phyloP scores from a whole-genome alignment of 495 filamentous ascomycete species.

The Daldinia loculata region DNA sequence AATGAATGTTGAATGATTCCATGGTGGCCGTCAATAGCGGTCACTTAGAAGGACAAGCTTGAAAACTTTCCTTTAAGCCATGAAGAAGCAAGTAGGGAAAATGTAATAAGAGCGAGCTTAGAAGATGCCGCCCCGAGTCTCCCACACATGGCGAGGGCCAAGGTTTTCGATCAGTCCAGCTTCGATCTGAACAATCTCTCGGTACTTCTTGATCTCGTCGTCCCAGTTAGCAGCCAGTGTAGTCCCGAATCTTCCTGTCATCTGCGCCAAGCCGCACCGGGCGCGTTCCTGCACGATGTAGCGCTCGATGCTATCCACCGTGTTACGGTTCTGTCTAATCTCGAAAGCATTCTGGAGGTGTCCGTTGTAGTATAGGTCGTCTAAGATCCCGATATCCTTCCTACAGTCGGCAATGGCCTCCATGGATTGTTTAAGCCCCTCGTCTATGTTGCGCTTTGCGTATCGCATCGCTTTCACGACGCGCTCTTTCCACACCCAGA shows the following conservation, averaged over 20 bases:
- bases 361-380: neutral
- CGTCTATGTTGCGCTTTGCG: neutral
- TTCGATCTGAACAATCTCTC: neutral
- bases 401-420: neutral
- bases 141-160: constrained; percentile 6
- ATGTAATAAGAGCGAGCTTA: neutral
- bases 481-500: constrained; percentile 17
- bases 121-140: neutral
- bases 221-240: constrained; percentile 3
- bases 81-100: neutral
- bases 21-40: neutral
- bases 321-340: neutral
- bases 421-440: neutral
- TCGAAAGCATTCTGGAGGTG: neutral
- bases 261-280: constrained; percentile 12
- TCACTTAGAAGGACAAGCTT: neutral
- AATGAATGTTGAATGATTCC: neutral
- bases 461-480: neutral
- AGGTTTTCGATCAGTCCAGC: neutral
- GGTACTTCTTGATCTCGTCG: neutral
- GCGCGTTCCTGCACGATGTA: constrained; percentile 5
- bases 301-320: neutral
- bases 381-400: neutral
- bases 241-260: neutral
- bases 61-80: neutral